These are phyloP conservation scores for Mangifera indica DNA, from an alignment of 345 rosid species.

Conservation along the genomic window DNA sequence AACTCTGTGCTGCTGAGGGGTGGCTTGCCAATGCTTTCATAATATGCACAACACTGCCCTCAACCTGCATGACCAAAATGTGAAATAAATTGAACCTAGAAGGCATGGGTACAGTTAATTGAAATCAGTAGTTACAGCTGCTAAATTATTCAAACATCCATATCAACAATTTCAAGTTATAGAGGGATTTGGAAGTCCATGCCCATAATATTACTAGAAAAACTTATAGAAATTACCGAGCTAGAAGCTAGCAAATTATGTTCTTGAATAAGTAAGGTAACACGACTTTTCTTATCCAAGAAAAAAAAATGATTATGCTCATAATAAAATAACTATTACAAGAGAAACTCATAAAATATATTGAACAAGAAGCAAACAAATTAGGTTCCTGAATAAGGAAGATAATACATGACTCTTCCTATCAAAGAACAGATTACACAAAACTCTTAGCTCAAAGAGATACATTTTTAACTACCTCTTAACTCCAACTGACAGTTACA, in stretches of 20 bases:
- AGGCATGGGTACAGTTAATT: conserved; percentile 4
- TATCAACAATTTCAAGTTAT: not conserved
- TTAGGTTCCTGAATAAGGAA: not conserved
- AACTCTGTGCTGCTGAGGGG: conserved; percentile 95
- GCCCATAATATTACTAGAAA: not conserved
- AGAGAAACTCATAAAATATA: not conserved
- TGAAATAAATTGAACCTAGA: conserved; percentile 10
- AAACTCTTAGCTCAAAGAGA: too few relatives aligned
- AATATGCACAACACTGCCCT: conserved; percentile 91
- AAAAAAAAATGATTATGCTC: too few relatives aligned
- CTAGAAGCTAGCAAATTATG: not conserved
- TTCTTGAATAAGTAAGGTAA: not conserved
- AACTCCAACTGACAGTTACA: not conserved
- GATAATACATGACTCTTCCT: not conserved
- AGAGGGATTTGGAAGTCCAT: not conserved
- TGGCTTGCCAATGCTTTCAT: conserved; percentile 97
- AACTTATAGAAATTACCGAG: not conserved
- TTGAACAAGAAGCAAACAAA: not conserved
- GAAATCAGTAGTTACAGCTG: not conserved
- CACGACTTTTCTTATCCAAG: not conserved
- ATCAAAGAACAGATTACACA: not conserved
- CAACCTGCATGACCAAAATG: conserved; percentile 58
- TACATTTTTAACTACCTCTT: too few relatives aligned
- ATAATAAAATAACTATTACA: not conserved
- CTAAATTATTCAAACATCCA: conserved; percentile 5